A percentile compares a stretch with the other conserved stretches of the same genome.
Evolutionary conservation across 2,329 filamentous ascomycete genomes (phyloP).

Genomic region (Fusarium acutatum): DNA sequence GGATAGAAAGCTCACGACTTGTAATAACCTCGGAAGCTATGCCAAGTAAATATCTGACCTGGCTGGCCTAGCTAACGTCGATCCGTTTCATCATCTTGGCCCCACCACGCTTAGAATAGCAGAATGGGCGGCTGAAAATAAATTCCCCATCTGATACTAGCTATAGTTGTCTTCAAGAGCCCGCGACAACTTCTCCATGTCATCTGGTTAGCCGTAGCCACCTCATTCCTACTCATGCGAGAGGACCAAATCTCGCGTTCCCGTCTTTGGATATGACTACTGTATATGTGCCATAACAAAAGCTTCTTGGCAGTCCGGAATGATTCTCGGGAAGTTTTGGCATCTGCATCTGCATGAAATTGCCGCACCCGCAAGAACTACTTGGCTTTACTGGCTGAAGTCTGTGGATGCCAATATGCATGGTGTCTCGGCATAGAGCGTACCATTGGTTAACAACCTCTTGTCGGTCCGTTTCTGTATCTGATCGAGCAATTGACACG

Average conservation of each 20-base stretch:
- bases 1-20: neutral
- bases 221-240: neutral
- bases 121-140: rapidly evolving
- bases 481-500: neutral
- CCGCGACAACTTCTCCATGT: too few species aligned
- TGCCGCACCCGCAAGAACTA: neutral
- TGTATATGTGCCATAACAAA: neutral
- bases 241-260: rapidly evolving
- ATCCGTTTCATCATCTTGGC: neutral
- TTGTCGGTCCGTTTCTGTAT: neutral
- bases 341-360: neutral
- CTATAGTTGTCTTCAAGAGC: neutral
- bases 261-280: too few species aligned
- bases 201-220: neutral
- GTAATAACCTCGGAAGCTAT: rapidly evolving
- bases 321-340: neutral
- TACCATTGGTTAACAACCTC: rapidly evolving
- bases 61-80: rapidly evolving
- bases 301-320: neutral
- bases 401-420: neutral
- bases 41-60: neutral
- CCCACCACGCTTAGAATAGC: neutral
- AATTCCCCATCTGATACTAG: rapidly evolving
- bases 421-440: neutral
- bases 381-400: neutral